phyloP scores from a whole-genome alignment of 768 basidiomycete genomes.

The Hypholoma sublateritium region DNA sequence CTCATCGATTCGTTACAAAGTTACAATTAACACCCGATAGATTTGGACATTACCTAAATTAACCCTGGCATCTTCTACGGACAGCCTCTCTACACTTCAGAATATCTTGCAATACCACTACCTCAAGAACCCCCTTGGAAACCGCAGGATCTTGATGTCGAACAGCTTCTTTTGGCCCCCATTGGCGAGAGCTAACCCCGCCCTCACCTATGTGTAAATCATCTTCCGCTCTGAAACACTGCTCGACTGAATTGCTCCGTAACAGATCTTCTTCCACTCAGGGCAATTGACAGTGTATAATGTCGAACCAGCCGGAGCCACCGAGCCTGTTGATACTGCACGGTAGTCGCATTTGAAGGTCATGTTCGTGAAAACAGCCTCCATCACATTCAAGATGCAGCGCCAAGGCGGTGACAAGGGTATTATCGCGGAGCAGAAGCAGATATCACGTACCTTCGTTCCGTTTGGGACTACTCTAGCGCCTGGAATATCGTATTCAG shows the following conservation, averaged over 20 bases:
- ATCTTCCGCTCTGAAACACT: background rate
- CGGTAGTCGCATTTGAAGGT: slow-evolving; percentile 52
- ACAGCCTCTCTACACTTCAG: slow-evolving; percentile 58
- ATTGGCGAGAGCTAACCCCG: slow-evolving; percentile 66
- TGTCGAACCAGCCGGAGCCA: slow-evolving; percentile 46
- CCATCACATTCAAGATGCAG: slow-evolving; percentile 71
- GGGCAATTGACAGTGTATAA: slow-evolving; percentile 86
- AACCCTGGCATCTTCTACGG: slow-evolving; percentile 70
- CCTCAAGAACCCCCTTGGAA: slow-evolving; percentile 73
- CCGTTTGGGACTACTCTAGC: slow-evolving; percentile 63
- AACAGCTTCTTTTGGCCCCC: slow-evolving; percentile 71
- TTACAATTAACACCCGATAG: slow-evolving; percentile 37
- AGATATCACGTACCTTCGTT: slow-evolving; percentile 59
- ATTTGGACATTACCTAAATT: slow-evolving; percentile 88
- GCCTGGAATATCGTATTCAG: slow-evolving; percentile 49
- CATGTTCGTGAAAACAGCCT: slow-evolving; percentile 62
- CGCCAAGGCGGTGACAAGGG: slow-evolving; percentile 54
- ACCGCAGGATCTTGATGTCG: slow-evolving; percentile 74
- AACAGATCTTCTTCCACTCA: slow-evolving; percentile 75
- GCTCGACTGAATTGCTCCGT: slow-evolving; percentile 4
- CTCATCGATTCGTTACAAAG: background rate
- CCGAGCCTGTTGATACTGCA: slow-evolving; percentile 34
- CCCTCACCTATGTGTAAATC: slow-evolving; percentile 77
- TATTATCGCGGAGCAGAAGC: slow-evolving; percentile 68
- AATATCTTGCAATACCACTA: slow-evolving; percentile 61